Conservation (phyloP, 805 yeast species). For the Candida insectorum region DNA sequence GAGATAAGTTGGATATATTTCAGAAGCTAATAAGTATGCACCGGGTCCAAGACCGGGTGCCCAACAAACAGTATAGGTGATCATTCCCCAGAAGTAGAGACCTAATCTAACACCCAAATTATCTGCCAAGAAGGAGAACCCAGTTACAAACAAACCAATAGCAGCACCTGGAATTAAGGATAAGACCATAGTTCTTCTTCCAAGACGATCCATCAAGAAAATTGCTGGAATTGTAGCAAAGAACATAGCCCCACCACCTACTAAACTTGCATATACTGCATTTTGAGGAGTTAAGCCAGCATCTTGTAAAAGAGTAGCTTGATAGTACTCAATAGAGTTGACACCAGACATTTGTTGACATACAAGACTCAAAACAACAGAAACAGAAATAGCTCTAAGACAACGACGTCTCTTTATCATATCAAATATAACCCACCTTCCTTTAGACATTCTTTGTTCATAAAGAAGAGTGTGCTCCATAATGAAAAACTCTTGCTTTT, state of each 20-base stretch:
- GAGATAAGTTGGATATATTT: too few relatives aligned
- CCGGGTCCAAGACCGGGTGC: too few relatives aligned
- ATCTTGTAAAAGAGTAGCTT: conserved; percentile 42
- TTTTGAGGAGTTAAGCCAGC: conserved; percentile 52
- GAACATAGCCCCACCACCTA: conserved; percentile 62
- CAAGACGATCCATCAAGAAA: conserved; percentile 53
- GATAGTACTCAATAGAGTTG: conserved; percentile 60
- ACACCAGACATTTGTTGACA: conserved; percentile 71
- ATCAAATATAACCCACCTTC: conserved; percentile 49
- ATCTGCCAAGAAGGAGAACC: too few relatives aligned
- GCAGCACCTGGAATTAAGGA: too few relatives aligned
- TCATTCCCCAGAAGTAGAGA: too few relatives aligned
- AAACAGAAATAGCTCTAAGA: conserved; percentile 56
- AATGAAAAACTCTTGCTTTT: conserved; percentile 35
- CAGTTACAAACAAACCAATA: too few relatives aligned
- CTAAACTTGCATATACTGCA: conserved; percentile 63
- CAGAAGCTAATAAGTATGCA: too few relatives aligned
- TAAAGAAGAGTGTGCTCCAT: conserved; percentile 36
- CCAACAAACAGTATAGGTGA: too few relatives aligned
- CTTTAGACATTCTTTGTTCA: too few relatives aligned
- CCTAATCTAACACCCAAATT: too few relatives aligned
- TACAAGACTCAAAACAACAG: conserved; percentile 58
- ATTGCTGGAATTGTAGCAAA: conserved; percentile 67
- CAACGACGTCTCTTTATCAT: conserved; percentile 53
- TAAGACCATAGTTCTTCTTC: too few relatives aligned